These are phyloP conservation scores for Ascocoryne sarcoides DNA, from an alignment of 2,329 filamentous ascomycete genomes.

Conservation along the genomic window DNA sequence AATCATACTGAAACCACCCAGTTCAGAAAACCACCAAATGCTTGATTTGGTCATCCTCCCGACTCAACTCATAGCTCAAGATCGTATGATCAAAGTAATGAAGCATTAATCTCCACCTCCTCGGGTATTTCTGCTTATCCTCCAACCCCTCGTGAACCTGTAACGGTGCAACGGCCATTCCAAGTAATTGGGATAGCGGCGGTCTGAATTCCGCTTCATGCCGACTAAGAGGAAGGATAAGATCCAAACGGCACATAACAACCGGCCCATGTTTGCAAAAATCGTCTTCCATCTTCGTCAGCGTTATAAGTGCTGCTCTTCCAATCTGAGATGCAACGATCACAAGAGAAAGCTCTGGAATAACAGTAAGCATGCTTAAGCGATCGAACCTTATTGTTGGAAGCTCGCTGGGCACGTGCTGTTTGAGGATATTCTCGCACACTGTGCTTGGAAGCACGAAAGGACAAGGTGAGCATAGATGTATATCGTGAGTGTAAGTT, in stretches of 20 bases:
- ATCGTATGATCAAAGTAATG: conserved; percentile 64
- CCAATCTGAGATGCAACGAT: conserved; percentile 60
- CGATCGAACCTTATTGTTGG: conserved; percentile 34
- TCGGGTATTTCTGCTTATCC: too few species aligned
- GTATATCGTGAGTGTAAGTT: conserved; percentile 12
- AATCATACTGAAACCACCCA: too few species aligned
- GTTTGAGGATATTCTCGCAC: conserved; percentile 10
- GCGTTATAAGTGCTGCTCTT: conserved; percentile 50
- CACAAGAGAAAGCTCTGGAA: conserved; percentile 63
- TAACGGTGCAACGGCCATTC: conserved; percentile 58
- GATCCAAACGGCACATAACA: conserved; percentile 42
- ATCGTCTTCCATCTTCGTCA: conserved; percentile 40
- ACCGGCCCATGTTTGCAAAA: conserved; percentile 8
- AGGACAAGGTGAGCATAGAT: conserved; percentile 8
- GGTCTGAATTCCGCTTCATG: conserved; percentile 21
- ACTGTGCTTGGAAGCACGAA: conserved; percentile 10
- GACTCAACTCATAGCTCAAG: conserved; percentile 57
- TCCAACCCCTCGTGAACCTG: too few species aligned
- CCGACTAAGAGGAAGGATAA: conserved; percentile 37
- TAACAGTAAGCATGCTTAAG: conserved; percentile 52
- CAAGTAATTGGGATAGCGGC: conserved; percentile 48
- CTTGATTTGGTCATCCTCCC: conserved; percentile 27
- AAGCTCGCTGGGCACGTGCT: conserved; percentile 14
- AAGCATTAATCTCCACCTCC: conserved; percentile 59
- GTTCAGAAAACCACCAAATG: conserved; percentile 21